phyloP scores from a whole-genome alignment of 1,284 basidiomycete genomes.

The Puccinia coronata region DNA sequence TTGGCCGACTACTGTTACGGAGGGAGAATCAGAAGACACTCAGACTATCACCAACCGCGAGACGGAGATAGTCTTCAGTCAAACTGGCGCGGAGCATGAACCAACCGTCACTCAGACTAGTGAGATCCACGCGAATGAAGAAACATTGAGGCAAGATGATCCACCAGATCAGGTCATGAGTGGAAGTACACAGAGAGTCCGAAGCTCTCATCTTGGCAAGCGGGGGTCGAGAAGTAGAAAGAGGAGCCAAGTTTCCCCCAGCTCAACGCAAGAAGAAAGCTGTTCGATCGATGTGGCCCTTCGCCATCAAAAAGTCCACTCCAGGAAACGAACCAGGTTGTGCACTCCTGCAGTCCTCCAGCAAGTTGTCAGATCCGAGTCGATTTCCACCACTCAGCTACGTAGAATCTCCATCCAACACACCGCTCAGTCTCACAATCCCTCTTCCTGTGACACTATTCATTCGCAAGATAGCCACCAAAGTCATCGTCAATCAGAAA shows the following conservation, averaged over 20 bases:
- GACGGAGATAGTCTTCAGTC: neutral
- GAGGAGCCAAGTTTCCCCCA: neutral
- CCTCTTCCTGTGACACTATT: neutral
- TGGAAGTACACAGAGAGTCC: neutral
- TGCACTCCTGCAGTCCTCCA: neutral
- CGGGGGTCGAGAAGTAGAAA: conserved; percentile 8
- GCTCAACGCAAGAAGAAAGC: neutral
- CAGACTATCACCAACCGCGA: neutral
- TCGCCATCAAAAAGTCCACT: neutral
- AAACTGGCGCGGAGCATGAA: conserved; percentile 10
- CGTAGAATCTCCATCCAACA: neutral
- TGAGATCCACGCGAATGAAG: neutral
- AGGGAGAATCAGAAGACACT: neutral
- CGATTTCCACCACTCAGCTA: neutral
- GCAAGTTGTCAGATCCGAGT: neutral
- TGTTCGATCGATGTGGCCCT: neutral
- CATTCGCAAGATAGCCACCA: neutral
- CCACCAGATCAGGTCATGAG: neutral
- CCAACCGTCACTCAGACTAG: conserved; percentile 12
- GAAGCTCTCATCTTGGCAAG: neutral
- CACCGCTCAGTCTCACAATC: neutral
- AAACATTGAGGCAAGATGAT: neutral
- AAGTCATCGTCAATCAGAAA: neutral
- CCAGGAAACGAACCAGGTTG: conserved; percentile 17
- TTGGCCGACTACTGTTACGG: neutral